Percentiles rank a stretch among this genome's conserved stretches.
These are phyloP conservation scores for Cryptosporidium ubiquitum DNA, from an alignment of 169 alveolate species.

Conservation along the genomic window DNA sequence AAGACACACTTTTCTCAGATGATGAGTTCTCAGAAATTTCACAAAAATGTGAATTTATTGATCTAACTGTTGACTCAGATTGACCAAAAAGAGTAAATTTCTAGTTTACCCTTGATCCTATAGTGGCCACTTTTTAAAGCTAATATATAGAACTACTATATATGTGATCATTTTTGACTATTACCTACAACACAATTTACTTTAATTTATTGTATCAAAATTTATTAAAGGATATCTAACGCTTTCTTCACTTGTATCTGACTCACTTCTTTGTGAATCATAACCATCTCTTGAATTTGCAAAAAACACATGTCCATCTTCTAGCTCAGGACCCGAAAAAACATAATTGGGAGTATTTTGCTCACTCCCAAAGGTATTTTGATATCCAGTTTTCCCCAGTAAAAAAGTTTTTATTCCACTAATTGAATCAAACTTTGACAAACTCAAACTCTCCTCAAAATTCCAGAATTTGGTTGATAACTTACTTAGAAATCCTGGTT, in stretches of 20 bases:
- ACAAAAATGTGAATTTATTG: constrained; percentile 63
- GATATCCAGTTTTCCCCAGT: neutral
- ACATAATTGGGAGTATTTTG: neutral
- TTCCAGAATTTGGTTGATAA: neutral
- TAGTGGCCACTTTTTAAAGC: neutral
- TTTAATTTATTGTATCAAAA: neutral
- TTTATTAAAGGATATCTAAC: constrained; percentile 18
- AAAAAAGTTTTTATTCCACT: constrained; percentile 10
- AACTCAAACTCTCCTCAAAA: constrained; percentile 9
- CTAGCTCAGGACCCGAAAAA: neutral
- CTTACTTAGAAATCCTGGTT: neutral
- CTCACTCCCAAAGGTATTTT: neutral
- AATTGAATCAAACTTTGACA: constrained; percentile 1
- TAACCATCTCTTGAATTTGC: neutral
- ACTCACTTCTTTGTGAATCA: constrained; percentile 53
- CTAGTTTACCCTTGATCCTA: neutral
- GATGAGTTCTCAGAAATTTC: constrained; percentile 44
- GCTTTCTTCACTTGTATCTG: constrained; percentile 47
- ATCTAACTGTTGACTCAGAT: constrained; percentile 59
- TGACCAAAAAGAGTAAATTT: neutral
- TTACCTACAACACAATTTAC: too few species aligned
- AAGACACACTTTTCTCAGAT: neutral
- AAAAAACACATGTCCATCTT: neutral
- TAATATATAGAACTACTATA: too few species aligned
- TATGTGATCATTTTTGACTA: neutral